A percentile compares a stretch with the other conserved stretches of the same genome.
Evolutionary conservation across 495 filamentous ascomycete species (phyloP).

Genomic region (Staphylotrichum tortipilum): DNA sequence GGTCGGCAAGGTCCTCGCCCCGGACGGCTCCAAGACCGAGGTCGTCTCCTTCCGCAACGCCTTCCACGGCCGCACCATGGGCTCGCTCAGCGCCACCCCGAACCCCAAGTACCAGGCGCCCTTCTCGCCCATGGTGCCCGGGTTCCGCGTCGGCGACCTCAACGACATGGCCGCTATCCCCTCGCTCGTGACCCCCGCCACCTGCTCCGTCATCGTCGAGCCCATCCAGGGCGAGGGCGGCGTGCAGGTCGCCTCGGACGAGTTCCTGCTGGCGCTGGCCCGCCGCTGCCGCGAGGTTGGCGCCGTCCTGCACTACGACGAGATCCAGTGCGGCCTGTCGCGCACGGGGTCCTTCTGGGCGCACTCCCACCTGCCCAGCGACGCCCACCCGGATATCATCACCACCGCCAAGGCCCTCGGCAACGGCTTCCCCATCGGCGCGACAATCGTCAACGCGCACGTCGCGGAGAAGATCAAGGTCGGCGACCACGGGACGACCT

Average conservation of each 20-base stretch:
- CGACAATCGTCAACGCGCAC: slow-evolving; percentile 69
- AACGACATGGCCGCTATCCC: slow-evolving; percentile 68
- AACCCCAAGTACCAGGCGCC: slow-evolving; percentile 97
- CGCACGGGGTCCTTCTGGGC: slow-evolving; percentile 89
- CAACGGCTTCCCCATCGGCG: slow-evolving; percentile 92
- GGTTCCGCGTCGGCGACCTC: slow-evolving; percentile 77
- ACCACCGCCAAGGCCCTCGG: slow-evolving; percentile 93
- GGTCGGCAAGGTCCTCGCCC: slow-evolving; percentile 63
- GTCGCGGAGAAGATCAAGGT: slow-evolving; percentile 79
- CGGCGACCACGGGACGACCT: slow-evolving; percentile 95
- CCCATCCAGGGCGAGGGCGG: slow-evolving; percentile 97
- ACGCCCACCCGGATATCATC: slow-evolving; percentile 87
- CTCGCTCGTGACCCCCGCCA: slow-evolving; percentile 67
- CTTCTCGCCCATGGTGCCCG: slow-evolving; percentile 90
- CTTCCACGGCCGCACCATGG: slow-evolving; percentile 97
- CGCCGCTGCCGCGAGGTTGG: slow-evolving; percentile 77
- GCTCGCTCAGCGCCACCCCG: slow-evolving; percentile 82
- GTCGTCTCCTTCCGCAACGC: slow-evolving; percentile 81
- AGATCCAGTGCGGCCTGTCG: slow-evolving; percentile 89
- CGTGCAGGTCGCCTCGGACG: slow-evolving; percentile 70
- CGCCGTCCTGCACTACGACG: slow-evolving; percentile 85
- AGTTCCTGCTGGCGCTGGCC: slow-evolving; percentile 71
- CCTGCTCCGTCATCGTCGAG: slow-evolving; percentile 93
- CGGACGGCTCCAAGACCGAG: slow-evolving; percentile 67
- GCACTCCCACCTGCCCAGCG: slow-evolving; percentile 59